Conservation (phyloP, 371 early-diverging fungal species). For the Basidiobolus heterosporus region DNA sequence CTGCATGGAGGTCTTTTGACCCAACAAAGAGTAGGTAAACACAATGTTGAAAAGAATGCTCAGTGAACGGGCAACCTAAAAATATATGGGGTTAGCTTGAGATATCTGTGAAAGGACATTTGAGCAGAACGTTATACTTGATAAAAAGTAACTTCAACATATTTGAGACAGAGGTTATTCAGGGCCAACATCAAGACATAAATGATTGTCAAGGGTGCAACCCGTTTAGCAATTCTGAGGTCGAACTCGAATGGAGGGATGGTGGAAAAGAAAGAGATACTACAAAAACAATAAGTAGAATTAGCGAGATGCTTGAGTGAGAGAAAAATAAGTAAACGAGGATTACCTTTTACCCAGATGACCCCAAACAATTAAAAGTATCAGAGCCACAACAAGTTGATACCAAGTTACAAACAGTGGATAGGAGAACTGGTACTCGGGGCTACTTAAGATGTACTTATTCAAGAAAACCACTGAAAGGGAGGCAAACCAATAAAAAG, state of each 20-base stretch:
- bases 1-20: conserved; percentile 28
- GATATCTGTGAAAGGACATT: background rate
- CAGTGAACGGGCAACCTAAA: conserved; percentile 44
- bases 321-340: background rate
- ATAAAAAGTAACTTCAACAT: conserved; percentile 56
- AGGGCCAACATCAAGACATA: conserved; percentile 55
- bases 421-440: conserved; percentile 41
- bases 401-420: conserved; percentile 53
- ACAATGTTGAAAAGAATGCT: conserved; percentile 56
- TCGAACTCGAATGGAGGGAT: conserved; percentile 56
- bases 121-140: conserved; percentile 19
- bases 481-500: conserved; percentile 49
- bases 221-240: conserved; percentile 25
- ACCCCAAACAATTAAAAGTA: conserved; percentile 36
- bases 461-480: conserved; percentile 59
- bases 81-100: background rate
- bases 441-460: conserved; percentile 47
- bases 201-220: conserved; percentile 44
- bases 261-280: conserved; percentile 22
- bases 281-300: background rate
- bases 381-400: conserved; percentile 45
- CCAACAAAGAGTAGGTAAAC: conserved; percentile 43
- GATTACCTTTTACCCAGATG: conserved; percentile 38
- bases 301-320: background rate
- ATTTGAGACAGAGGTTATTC: conserved; percentile 49